Evolutionary conservation across 768 basidiomycete genomes (phyloP), one percentile per base, ranked within the genome.

Genomic region (Rhizopogon roseolus): DNA sequence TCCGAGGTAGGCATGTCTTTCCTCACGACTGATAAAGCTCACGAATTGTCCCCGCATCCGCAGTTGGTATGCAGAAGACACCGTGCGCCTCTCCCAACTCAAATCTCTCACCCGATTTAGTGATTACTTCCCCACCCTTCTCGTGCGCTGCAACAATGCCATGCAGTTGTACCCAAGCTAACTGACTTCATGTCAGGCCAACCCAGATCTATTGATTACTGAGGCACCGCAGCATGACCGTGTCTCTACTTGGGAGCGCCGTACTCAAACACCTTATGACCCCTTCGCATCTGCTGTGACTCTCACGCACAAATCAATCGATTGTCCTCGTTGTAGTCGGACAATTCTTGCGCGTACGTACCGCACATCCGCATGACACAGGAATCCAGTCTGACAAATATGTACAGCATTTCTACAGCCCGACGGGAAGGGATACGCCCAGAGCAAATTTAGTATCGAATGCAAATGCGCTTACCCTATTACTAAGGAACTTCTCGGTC

Each of bases 361-460:
- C 11, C 3, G 13, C n/a, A 10, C 10, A 16, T 44, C 27, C 19
- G 5, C 6, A 16, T 34, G 5, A 19, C 2, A 17, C n/a, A 11
- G n/a, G 29, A 34, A 22, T 46, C 7, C 4, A 46, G 5, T 46
- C 49, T 63, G 32, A 57, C 41, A 5, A 19, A 27, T 34, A 9
- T 3, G 13, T 10, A 8, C 32, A 81, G 80, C 73, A 4, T 74
- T 74, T 39, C 57, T 77, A 54, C 68, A 61, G 5, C 43, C 55
- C 4, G 38, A 57, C 0, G 79, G 75, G 5, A 70, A 64, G 0
- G 81, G 81, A 1, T 82, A 82, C 54, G 62, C 76, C 2, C 81
- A 82, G 54, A 63, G 64, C 4, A 57, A 62, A 0, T 82, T 82
- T 48, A 46, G 8, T 1, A 36, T 56, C 0, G 7, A 3, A 10